Evolutionary conservation across 1,284 basidiomycete species (phyloP), one percentile per base, ranked within the genome.

Genomic region (Apiotrichum domesticum): DNA sequence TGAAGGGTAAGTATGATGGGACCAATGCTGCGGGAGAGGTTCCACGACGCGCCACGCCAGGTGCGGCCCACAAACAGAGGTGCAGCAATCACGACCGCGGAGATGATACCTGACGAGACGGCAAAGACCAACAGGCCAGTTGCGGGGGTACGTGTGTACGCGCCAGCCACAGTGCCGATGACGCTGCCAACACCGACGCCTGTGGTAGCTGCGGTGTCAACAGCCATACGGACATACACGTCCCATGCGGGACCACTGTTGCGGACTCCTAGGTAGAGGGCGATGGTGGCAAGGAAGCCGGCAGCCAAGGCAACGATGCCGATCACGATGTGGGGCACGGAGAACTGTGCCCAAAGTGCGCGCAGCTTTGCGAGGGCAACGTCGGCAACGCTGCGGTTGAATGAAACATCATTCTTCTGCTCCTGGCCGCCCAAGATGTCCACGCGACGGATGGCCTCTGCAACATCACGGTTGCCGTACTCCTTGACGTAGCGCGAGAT

Each of bases 321-420:
- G 21, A 87, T 76, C 3, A 75, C 73, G 80, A 98, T 98, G 10
- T 90, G 79, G 0, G 81, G 68, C 3, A 87, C 78, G 62, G 93
- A 90, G 78, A 98, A 98, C 68, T 90, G 89, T 0, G 96, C 95
- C 96, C 96, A 99, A 52, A 97, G 84, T 29, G 82, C 77, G 6
- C 92, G 85, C 64, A 94, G 93, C 3, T 82, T 81, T 1, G 79
- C 77, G 39, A 96, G 80, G 3, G 88, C 85, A 10, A 81, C 73
- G 35, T 85, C 81, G 32, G 82, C 84, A 67, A 86, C 92, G 32
- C 57, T 55, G 35, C 63, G 62, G 55, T 75, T 63, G 13, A 57
- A 42, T 8, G 13, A 49, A 35, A 42, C n/a, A 21, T 15, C 21
- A 11, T 6, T 46, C 29, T 21, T 33, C 4, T 21, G 37, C 21